Evolutionary conservation across 768 basidiomycete genomes (phyloP), one percentile per base, ranked within the genome.

Genomic region (Glaciozyma martinii): DNA sequence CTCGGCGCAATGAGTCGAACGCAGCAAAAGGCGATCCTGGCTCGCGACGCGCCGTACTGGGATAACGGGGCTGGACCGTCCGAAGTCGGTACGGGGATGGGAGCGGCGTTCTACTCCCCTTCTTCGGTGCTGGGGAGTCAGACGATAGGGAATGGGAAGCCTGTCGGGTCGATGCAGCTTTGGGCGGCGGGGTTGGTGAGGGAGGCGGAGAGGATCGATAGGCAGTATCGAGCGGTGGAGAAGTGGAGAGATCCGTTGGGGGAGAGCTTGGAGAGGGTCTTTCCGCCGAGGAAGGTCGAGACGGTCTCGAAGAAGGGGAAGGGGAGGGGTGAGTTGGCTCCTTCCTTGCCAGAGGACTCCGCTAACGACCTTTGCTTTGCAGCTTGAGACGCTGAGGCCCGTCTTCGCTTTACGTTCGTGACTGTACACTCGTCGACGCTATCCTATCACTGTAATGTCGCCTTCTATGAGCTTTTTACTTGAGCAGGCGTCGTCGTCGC

Each of bases 1-100:
- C 64, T 69, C 52, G 56, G 49, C 5, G 62, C 68, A 23, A 63
- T 70, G 59, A 65, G 63, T 40, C 64, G 68, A 1, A 70, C 68
- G n/a, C 68, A 70, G 49, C 68, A 70, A 32, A 70, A 70, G 54
- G 68, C 68, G 5, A 56, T 70, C 46, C 60, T 70, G 19, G 68
- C 68, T 15, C 62, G 68, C 13, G 68, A 70, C 29, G 68, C 68
- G 12, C 21, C 46, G n/a, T 21, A 25, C 46, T 47, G 46, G 46
- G 21, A 47, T 40, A 40, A 40, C 37, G 37, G 37, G 37, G 15
- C 10, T 13, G 46, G 46, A 47, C n/a, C 21, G 16, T 47, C 21
- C 19, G 46, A 25, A 23, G 21, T 47, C 23, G 2, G 9, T 2
- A 25, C 18, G 52, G 52, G 52, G 52, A 40, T 40, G 37, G 37